These are phyloP conservation scores for Tolypocladium pustulatum DNA, from an alignment of 2,329 filamentous ascomycete genomes.

Conservation along the genomic window DNA sequence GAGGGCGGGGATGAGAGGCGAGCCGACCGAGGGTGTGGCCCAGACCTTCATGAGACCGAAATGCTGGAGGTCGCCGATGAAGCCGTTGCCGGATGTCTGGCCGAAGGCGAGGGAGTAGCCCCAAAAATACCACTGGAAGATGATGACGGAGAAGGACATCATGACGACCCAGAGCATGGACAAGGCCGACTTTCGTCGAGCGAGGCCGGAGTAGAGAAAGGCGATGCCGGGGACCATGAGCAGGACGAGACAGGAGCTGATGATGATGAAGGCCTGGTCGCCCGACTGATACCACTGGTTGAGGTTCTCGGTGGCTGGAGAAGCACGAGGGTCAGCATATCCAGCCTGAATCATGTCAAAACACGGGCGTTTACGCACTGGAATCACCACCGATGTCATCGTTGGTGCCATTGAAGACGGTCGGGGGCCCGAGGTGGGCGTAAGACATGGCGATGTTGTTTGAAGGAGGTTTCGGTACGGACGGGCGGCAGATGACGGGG, in stretches of 20 bases:
- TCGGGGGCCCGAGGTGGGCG: constrained; percentile 45
- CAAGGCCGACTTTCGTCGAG: constrained; percentile 92
- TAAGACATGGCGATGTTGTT: constrained; percentile 40
- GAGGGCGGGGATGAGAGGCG: constrained; percentile 76
- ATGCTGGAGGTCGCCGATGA: constrained; percentile 82
- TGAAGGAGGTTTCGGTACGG: constrained; percentile 3
- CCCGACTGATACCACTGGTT: constrained; percentile 94
- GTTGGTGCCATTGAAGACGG: constrained; percentile 54
- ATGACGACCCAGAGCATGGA: constrained; percentile 97
- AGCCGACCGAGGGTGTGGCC: constrained; percentile 76
- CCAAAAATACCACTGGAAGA: constrained; percentile 99
- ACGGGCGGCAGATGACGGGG: constrained; percentile 1
- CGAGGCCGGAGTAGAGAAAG: constrained; percentile 94
- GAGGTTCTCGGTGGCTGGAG: constrained; percentile 67
- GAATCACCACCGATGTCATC: constrained; percentile 63
- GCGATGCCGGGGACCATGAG: constrained; percentile 95
- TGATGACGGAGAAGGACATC: constrained; percentile 82
- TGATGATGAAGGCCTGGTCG: constrained; percentile 87
- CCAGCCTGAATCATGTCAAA: not conserved
- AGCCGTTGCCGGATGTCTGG: constrained; percentile 68
- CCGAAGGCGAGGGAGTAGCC: constrained; percentile 94
- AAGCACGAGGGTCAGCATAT: not conserved
- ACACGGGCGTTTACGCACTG: constrained; percentile 39
- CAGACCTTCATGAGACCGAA: constrained; percentile 83
- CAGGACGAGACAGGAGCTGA: constrained; percentile 85